Conservation (phyloP, 2,329 filamentous ascomycete species). For the Calonectria honghensis region DNA sequence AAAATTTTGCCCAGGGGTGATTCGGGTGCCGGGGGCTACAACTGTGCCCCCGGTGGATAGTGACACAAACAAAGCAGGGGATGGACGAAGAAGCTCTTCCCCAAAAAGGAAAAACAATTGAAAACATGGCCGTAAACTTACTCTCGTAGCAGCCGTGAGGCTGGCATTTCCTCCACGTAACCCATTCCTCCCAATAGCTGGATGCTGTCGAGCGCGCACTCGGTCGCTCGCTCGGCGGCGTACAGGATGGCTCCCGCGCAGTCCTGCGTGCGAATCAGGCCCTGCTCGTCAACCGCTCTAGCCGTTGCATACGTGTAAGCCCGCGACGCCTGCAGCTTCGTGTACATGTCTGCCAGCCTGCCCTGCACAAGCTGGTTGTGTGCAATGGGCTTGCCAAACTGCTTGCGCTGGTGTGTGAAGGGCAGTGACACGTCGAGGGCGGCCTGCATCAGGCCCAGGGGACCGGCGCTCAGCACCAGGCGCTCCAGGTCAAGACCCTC, state of each 20-base stretch:
- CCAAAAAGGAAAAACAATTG: background rate
- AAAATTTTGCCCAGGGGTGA: background rate
- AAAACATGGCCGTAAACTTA: slow-evolving; percentile 58
- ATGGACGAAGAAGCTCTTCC: background rate
- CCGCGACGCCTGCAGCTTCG: slow-evolving; percentile 88
- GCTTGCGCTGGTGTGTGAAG: slow-evolving; percentile 90
- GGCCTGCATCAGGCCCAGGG: slow-evolving; percentile 95
- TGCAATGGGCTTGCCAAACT: slow-evolving; percentile 91
- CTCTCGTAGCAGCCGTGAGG: slow-evolving; percentile 87
- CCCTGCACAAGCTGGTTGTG: slow-evolving; percentile 96
- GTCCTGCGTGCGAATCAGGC: slow-evolving; percentile 87
- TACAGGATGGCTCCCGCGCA: slow-evolving; percentile 96
- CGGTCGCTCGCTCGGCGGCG: slow-evolving; percentile 91
- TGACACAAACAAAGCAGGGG: background rate
- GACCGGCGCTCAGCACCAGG: slow-evolving; percentile 92
- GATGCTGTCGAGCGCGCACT: slow-evolving; percentile 90
- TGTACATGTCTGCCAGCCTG: slow-evolving; percentile 98
- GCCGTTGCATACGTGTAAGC: slow-evolving; percentile 93
- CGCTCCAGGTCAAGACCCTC: slow-evolving; percentile 96
- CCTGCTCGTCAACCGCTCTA: slow-evolving; percentile 84
- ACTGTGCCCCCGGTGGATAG: background rate
- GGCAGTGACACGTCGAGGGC: slow-evolving; percentile 89
- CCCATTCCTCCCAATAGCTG: slow-evolving; percentile 97
- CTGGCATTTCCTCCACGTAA: slow-evolving; percentile 96
- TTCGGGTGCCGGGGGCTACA: background rate